Percentiles rank a stretch among this genome's conserved stretches.
phyloP scores from a whole-genome alignment of 1,284 basidiomycete genomes.

The Tilletiaria anomala region DNA sequence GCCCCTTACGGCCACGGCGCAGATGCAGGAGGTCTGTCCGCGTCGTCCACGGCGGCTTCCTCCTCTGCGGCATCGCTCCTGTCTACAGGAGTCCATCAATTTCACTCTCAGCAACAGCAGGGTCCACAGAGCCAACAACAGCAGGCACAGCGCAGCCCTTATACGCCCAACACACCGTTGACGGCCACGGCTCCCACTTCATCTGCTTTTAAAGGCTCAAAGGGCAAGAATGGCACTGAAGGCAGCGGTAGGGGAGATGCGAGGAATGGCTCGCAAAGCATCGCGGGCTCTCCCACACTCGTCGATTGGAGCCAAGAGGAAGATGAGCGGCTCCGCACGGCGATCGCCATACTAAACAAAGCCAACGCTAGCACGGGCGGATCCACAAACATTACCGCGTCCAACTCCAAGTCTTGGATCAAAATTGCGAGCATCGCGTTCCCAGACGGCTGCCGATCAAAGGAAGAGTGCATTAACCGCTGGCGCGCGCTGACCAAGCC shows the following conservation, averaged over 20 bases:
- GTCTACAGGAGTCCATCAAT: too few species aligned
- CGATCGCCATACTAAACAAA: conserved; percentile 1
- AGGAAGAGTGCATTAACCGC: conserved; percentile 8
- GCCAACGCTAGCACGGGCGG: background rate
- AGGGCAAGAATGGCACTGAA: too few species aligned
- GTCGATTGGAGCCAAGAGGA: conserved; percentile 1
- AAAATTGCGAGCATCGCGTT: conserved; percentile 9
- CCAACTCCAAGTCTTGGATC: conserved; percentile 7
- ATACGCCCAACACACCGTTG: too few species aligned
- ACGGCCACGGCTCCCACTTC: too few species aligned
- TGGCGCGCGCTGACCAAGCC: conserved; percentile 9
- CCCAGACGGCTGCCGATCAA: conserved; percentile 11
- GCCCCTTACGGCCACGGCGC: too few species aligned
- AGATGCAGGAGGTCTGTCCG: too few species aligned
- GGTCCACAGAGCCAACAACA: background rate
- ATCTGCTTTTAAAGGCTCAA: too few species aligned
- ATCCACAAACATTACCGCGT: background rate
- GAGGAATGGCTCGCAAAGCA: background rate
- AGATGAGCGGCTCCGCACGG: conserved; percentile 1
- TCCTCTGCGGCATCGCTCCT: too few species aligned
- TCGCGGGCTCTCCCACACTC: background rate
- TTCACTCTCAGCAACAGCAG: background rate
- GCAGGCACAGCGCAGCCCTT: too few species aligned
- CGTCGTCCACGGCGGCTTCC: too few species aligned
- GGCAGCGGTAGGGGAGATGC: too few species aligned